Evolutionary conservation across 371 early-diverging fungal genomes (phyloP).

Genomic region (Encephalitozoon cuniculi): DNA sequence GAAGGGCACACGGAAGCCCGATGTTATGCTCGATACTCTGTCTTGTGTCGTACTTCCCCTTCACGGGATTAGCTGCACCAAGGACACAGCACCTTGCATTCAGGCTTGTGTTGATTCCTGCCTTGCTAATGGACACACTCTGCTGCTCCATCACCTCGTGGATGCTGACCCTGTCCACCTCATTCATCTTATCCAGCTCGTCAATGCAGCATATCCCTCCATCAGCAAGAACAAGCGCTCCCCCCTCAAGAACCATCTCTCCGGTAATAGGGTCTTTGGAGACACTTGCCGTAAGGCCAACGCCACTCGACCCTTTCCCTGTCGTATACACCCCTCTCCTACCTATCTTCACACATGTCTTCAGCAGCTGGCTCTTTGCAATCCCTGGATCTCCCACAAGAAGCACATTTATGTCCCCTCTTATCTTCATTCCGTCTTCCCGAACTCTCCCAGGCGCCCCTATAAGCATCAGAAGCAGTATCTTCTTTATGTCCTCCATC

Average conservation of each 20-base stretch:
- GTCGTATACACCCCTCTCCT: constrained; percentile 64
- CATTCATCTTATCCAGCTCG: constrained; percentile 79
- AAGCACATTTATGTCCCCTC: constrained; percentile 70
- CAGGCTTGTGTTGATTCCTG: constrained; percentile 93
- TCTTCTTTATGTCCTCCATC: constrained; percentile 91
- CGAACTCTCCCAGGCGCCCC: constrained; percentile 90
- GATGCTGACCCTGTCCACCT: constrained; percentile 80
- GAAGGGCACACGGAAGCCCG: constrained; percentile 80
- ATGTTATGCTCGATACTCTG: constrained; percentile 84
- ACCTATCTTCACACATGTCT: constrained; percentile 50
- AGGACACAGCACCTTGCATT: constrained; percentile 94
- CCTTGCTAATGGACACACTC: constrained; percentile 94
- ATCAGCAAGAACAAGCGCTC: constrained; percentile 69
- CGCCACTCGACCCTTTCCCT: constrained; percentile 69
- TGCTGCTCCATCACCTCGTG: constrained; percentile 99
- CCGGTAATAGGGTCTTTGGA: constrained; percentile 67
- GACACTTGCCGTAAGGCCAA: constrained; percentile 68
- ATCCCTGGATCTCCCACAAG: constrained; percentile 75
- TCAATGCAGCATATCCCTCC: constrained; percentile 71
- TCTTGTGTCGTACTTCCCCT: constrained; percentile 78
- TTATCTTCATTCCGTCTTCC: constrained; percentile 71
- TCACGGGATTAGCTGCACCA: constrained; percentile 91
- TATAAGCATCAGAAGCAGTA: constrained; percentile 80
- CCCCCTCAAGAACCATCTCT: constrained; percentile 69
- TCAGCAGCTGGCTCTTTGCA: constrained; percentile 72